These are phyloP conservation scores for Stenocarpella maydis DNA, from an alignment of 2,329 filamentous ascomycete genomes.

Conservation along the genomic window DNA sequence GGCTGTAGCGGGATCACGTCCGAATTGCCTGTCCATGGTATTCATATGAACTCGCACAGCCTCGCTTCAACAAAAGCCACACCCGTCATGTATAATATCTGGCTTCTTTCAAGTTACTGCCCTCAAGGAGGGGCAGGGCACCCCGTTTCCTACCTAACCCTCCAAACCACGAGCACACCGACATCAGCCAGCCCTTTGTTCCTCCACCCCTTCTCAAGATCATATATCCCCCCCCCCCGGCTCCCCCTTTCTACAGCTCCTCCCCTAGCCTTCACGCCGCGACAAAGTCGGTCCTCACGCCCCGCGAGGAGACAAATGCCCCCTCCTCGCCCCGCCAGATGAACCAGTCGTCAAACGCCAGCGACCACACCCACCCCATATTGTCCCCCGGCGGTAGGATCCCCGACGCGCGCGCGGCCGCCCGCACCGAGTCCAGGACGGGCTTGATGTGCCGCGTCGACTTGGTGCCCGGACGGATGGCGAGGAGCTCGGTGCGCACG, in stretches of 20 bases:
- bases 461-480: conserved; percentile 4
- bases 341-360: conserved; percentile 29
- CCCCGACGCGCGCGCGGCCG: conserved; percentile 6
- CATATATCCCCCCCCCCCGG: too few relatives aligned
- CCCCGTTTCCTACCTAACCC: too few relatives aligned
- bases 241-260: too few relatives aligned
- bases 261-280: conserved; percentile 19
- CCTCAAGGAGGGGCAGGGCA: too few relatives aligned
- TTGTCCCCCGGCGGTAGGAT: conserved; percentile 19
- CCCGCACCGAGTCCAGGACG: conserved; percentile 16
- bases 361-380: conserved; percentile 26
- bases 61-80: not conserved
- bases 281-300: conserved; percentile 5
- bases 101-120: not conserved
- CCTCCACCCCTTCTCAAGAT: not conserved
- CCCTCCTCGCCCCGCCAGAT: conserved; percentile 7
- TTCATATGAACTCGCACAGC: not conserved
- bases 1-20: not conserved
- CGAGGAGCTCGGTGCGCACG: conserved; percentile 12
- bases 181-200: too few relatives aligned
- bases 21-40: not conserved
- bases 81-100: not conserved
- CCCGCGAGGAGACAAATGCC: conserved; percentile 10
- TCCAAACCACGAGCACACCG: not conserved
- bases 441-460: conserved; percentile 3